Conservation (phyloP, 2,329 filamentous ascomycete genomes). For the Coniochaeta hoffmannii region DNA sequence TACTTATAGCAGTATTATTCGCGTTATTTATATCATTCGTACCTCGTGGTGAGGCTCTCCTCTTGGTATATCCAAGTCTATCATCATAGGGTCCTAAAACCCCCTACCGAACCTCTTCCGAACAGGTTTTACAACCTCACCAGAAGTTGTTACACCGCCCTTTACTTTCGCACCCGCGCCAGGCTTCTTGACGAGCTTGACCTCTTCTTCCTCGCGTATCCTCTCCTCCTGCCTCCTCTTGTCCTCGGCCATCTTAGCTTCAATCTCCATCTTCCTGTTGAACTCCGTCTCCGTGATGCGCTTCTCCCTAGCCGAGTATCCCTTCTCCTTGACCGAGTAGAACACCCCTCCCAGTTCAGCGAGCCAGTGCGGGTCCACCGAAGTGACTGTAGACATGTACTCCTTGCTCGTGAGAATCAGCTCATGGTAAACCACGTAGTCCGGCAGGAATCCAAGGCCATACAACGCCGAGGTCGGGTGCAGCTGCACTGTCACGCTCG, state of each 20-base stretch:
- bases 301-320: conserved; percentile 81
- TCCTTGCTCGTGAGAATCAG: conserved; percentile 94
- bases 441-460: conserved; percentile 84
- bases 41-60: no score
- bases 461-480: conserved; percentile 93
- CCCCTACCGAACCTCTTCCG: conserved; percentile 49
- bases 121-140: conserved; percentile 54
- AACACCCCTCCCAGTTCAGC: conserved; percentile 95
- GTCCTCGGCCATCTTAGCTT: conserved; percentile 84
- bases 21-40: not conserved
- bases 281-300: conserved; percentile 86
- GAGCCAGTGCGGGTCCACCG: conserved; percentile 94
- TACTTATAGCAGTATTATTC: not conserved
- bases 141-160: conserved; percentile 54
- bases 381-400: conserved; percentile 95
- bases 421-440: conserved; percentile 98
- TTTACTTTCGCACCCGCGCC: conserved; percentile 30
- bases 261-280: conserved; percentile 87
- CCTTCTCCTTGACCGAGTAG: conserved; percentile 96
- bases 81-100: conserved; percentile 25
- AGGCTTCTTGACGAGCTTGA: conserved; percentile 28
- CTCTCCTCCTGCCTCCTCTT: conserved; percentile 59
- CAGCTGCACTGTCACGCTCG: conserved; percentile 86
- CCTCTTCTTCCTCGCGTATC: conserved; percentile 40
- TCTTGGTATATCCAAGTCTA: not conserved